Conservation (phyloP, 257 asterid genomes). For the Fraxinus pennsylvanica region DNA sequence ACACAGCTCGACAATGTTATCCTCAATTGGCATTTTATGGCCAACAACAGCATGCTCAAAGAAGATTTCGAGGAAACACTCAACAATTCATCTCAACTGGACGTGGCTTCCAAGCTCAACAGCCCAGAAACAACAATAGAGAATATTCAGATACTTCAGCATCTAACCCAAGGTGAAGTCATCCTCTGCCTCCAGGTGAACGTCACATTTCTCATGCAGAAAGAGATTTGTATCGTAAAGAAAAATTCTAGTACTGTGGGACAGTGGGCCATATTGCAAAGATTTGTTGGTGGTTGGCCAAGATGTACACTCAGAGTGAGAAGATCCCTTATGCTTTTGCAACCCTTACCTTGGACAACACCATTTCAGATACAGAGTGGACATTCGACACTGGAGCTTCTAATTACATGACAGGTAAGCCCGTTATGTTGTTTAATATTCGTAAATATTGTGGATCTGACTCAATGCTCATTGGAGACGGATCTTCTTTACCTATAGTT, state of each 20-base stretch:
- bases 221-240: not conserved
- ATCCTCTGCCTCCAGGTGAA: constrained; percentile 10
- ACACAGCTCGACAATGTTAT: not conserved
- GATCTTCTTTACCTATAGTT: not conserved
- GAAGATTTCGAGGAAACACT: no score
- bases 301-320: not conserved
- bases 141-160: not conserved
- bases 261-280: constrained; percentile 14
- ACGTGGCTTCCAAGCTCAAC: constrained; percentile 13
- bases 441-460: not conserved
- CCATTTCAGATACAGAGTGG: not conserved
- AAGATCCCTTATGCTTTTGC: not conserved
- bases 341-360: not conserved
- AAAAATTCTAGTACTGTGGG: constrained; percentile 14
- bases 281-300: constrained; percentile 8
- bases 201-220: constrained; percentile 16
- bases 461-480: not conserved
- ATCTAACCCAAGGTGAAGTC: not conserved
- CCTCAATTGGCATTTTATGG: constrained; percentile 17
- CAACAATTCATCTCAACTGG: not conserved
- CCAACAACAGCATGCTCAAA: not conserved
- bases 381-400: not conserved
- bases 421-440: not conserved
- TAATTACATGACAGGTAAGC: not conserved
- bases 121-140: not conserved